phyloP scores from a whole-genome alignment of 1,284 basidiomycete species.

The Blastosporella zonata region DNA sequence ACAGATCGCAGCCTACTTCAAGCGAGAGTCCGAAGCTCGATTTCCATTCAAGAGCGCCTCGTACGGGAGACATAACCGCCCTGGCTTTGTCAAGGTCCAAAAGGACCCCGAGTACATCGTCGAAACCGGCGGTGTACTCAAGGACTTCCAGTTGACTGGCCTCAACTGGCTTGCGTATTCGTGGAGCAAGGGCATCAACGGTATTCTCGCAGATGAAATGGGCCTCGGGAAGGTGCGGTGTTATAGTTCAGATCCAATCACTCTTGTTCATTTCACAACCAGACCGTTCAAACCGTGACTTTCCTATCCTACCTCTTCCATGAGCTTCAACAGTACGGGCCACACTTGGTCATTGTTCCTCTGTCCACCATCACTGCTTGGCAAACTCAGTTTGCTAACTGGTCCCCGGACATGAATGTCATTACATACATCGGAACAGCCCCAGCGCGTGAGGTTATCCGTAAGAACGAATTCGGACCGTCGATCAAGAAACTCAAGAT shows the following conservation, averaged over 20 bases:
- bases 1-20: conserved; percentile 80
- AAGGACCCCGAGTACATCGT: conserved; percentile 90
- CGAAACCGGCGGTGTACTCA: conserved; percentile 78
- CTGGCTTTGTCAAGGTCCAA: conserved; percentile 81
- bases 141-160: conserved; percentile 98
- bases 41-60: conserved; percentile 85
- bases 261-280: conserved; percentile 8
- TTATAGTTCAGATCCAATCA: conserved; percentile 6
- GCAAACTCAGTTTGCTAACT: conserved; percentile 93
- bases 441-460: conserved; percentile 85
- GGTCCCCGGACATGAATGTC: conserved; percentile 97
- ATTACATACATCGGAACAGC: conserved; percentile 96
- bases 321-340: conserved; percentile 90
- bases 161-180: conserved; percentile 98
- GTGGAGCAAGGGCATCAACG: conserved; percentile 94
- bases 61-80: conserved; percentile 73
- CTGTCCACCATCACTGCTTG: conserved; percentile 98
- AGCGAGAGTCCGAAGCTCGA: conserved; percentile 74
- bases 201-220: conserved; percentile 99
- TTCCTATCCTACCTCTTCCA: conserved; percentile 97
- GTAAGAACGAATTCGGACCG: conserved; percentile 89
- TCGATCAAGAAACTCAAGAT: conserved; percentile 89
- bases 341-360: conserved; percentile 97
- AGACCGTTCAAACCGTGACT: conserved; percentile 95
- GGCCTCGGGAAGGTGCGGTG: conserved; percentile 86